Conservation (phyloP, 2,329 filamentous ascomycete species). For the Ophiostoma sp. region DNA sequence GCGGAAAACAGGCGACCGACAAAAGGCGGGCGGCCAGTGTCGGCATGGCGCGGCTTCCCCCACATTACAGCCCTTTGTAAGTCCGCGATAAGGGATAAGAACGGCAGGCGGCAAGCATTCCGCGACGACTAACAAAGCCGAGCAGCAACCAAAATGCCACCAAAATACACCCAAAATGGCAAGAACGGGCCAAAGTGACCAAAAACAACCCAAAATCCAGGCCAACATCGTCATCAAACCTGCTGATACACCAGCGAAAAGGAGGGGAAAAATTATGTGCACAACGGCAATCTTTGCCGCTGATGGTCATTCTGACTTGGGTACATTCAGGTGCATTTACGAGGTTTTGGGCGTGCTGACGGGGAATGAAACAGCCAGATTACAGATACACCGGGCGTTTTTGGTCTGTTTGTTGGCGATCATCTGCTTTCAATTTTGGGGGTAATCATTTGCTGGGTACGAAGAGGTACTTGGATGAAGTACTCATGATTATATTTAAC, state of each 20-base stretch:
- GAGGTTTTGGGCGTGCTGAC: background rate
- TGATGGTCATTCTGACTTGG: background rate
- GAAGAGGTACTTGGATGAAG: background rate
- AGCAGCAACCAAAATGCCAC: background rate
- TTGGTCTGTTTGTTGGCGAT: background rate
- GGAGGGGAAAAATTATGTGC: background rate
- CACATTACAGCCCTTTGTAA: conserved; percentile 20
- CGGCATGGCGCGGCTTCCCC: conserved; percentile 34
- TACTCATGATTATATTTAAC: background rate
- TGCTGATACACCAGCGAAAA: background rate
- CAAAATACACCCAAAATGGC: background rate
- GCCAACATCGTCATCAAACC: conserved; percentile 14
- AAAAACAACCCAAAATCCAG: background rate
- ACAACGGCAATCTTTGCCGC: background rate
- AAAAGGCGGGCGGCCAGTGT: conserved; percentile 34
- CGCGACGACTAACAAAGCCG: conserved; percentile 29
- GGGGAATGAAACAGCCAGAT: background rate
- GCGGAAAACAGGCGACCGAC: conserved; percentile 8
- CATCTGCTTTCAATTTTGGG: background rate
- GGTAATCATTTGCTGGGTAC: background rate
- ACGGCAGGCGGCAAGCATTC: conserved; percentile 24
- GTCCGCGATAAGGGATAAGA: conserved; percentile 21
- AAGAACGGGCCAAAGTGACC: background rate
- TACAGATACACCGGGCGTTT: background rate
- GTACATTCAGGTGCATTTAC: background rate